These are phyloP conservation scores for Solanum peruvianum DNA, from an alignment of 257 asterid species.

Conservation along the genomic window DNA sequence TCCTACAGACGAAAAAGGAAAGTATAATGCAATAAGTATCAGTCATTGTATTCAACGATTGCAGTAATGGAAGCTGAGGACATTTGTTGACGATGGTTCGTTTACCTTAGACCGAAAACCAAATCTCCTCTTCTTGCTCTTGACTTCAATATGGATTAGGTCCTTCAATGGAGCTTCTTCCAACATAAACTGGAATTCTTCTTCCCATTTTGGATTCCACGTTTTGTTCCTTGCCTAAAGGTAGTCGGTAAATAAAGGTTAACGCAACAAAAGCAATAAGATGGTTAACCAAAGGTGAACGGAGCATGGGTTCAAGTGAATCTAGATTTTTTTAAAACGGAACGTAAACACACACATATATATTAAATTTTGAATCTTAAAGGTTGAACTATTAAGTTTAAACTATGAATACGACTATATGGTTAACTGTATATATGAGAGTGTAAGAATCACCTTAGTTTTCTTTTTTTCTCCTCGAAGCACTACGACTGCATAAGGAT, in stretches of 20 bases:
- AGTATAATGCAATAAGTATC: background rate
- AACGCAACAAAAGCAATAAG: background rate
- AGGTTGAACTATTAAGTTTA: background rate
- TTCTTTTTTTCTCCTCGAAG: conserved; percentile 54
- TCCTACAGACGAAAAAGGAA: conserved; percentile 25
- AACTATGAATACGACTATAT: background rate
- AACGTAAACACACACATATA: background rate
- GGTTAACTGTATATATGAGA: background rate
- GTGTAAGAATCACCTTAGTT: conserved; percentile 48
- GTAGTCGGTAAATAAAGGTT: background rate
- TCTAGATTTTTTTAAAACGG: background rate
- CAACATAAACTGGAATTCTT: conserved; percentile 58
- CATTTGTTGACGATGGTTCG: background rate
- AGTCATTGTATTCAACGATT: background rate
- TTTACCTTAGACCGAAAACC: conserved; percentile 47
- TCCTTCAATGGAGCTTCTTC: conserved; percentile 76
- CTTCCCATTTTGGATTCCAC: conserved; percentile 70
- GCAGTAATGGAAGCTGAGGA: background rate
- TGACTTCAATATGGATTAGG: conserved; percentile 41
- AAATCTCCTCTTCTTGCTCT: conserved; percentile 43
- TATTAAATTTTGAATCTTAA: background rate
- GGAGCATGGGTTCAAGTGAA: background rate
- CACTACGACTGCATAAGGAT: conserved; percentile 43
- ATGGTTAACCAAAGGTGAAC: background rate
- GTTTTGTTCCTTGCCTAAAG: conserved; percentile 44